Percentiles rank a stretch among this genome's conserved stretches.
phyloP scores from a whole-genome alignment of 768 basidiomycete genomes.

The Leccinellum luteum region DNA sequence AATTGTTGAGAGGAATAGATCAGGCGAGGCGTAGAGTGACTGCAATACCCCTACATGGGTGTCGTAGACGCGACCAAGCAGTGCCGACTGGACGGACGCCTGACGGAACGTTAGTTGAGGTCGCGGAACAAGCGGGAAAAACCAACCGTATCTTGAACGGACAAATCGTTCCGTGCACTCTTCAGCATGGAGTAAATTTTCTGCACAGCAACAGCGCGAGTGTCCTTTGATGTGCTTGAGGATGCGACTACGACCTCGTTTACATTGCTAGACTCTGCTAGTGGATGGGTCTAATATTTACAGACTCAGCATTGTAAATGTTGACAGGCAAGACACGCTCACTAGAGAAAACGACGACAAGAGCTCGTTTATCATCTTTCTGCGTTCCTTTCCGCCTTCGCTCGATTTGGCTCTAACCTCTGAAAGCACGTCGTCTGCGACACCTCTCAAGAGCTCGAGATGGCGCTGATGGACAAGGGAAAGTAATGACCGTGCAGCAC shows the following conservation, averaged over 20 bases:
- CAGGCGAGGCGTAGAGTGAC: constrained; percentile 58
- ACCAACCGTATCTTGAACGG: constrained; percentile 37
- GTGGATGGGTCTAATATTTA: constrained; percentile 19
- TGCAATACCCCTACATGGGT: constrained; percentile 57
- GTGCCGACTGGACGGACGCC: constrained; percentile 59
- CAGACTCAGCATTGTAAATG: background rate
- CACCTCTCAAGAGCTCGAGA: constrained; percentile 45
- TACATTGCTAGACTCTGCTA: constrained; percentile 32
- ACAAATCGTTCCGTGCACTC: constrained; percentile 16
- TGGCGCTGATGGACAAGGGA: constrained; percentile 65
- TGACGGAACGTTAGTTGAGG: constrained; percentile 22
- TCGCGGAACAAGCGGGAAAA: background rate
- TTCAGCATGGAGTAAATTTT: constrained; percentile 46
- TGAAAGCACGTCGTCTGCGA: constrained; percentile 37
- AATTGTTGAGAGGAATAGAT: constrained; percentile 40
- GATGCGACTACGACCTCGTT: constrained; percentile 53
- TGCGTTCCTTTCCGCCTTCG: constrained; percentile 31
- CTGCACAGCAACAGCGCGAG: constrained; percentile 59
- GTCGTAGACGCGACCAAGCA: constrained; percentile 72
- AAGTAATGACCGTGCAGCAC: constrained; percentile 40
- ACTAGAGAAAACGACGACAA: constrained; percentile 60
- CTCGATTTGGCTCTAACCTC: constrained; percentile 19
- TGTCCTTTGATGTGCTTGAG: constrained; percentile 56
- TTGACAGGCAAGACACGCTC: constrained; percentile 8
- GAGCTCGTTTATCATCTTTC: constrained; percentile 50